Evolutionary conservation across 2,329 filamentous ascomycete species (phyloP), one percentile per base, ranked within the genome.

Genomic region (Gnomoniopsis sp.): DNA sequence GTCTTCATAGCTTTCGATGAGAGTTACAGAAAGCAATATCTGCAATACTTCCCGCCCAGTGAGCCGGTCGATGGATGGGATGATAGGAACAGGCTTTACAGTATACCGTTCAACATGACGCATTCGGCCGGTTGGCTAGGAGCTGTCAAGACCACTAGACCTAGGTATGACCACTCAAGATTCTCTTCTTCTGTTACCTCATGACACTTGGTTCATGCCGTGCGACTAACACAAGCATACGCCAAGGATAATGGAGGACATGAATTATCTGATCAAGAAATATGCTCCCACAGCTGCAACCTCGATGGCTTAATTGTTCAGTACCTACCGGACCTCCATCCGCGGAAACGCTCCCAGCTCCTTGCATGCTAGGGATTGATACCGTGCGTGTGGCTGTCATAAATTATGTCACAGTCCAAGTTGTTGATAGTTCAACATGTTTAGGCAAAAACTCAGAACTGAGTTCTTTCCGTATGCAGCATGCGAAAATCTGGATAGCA

Each of bases 201-300:
- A 4, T 46, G 51, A 15, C 8, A 26, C 22, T 34, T 19, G 30
- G 38, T 41, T 6, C 14, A 19, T 12, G 22, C 26, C 23, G 14
- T 41, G 22, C 15, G 44, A 33, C 52, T 46, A 17, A 48, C 12
- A 3, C 4, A 34, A 3, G 21, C 0, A n/a, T 34, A 43, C 50
- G 1, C 41, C 11, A 22, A 65, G 63, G 3, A 58, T 60, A 2
- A 63, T 63, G 33, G 63, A 65, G 19, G 55, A 64, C 43, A 64
- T 65, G 63, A 61, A 59, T 21, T 64, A 62, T 49, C 61, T 66
- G 1, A 62, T 58, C 51, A 52, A 64, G 26, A 63, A 64, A 43
- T 65, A 63, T 19, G 62, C 64, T 7, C 43, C 17, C 19, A 6
- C 3, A 8, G 43, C 43, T 19, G 4, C 43, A n/a, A 21, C 3